phyloP scores from a whole-genome alignment of 2,329 filamentous ascomycete species.

The Botrytis hyacinthi region DNA sequence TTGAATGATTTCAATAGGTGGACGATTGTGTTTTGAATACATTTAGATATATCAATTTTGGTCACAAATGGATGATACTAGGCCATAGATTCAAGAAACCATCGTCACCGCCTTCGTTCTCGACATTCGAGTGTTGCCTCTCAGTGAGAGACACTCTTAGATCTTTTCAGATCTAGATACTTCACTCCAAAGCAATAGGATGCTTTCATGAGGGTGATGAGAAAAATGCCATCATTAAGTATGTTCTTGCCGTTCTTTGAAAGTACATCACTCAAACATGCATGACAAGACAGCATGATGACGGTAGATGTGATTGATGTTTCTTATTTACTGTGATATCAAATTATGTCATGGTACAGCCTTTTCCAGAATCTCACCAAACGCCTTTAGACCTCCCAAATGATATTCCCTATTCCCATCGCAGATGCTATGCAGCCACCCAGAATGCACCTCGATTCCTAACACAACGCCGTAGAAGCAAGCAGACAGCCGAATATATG shows the following conservation, averaged over 20 bases:
- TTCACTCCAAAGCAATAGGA: not conserved
- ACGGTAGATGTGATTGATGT: not conserved
- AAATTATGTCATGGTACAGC: conserved; percentile 13
- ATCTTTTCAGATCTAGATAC: not conserved
- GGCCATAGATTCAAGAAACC: not conserved
- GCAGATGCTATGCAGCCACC: conserved; percentile 27
- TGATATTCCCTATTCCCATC: conserved; percentile 1
- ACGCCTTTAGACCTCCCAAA: conserved; percentile 3
- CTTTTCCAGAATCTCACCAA: not conserved
- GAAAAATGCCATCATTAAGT: not conserved
- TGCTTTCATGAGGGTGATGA: not conserved
- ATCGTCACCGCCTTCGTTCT: not conserved
- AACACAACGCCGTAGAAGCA: conserved; percentile 22
- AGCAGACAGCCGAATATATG: conserved; percentile 27
- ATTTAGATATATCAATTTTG: not conserved
- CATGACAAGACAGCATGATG: not conserved
- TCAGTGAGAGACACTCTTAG: not conserved
- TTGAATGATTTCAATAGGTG: no score
- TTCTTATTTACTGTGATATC: conserved; percentile 6
- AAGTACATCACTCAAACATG: not conserved
- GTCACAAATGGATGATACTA: not conserved
- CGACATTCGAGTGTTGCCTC: not conserved
- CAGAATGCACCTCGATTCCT: conserved; percentile 20
- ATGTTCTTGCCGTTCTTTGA: not conserved
- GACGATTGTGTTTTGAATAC: not conserved